Base-by-base conservation (phyloP, 1,139 yeast species). In the Blastobotrys serpentis region DNA sequence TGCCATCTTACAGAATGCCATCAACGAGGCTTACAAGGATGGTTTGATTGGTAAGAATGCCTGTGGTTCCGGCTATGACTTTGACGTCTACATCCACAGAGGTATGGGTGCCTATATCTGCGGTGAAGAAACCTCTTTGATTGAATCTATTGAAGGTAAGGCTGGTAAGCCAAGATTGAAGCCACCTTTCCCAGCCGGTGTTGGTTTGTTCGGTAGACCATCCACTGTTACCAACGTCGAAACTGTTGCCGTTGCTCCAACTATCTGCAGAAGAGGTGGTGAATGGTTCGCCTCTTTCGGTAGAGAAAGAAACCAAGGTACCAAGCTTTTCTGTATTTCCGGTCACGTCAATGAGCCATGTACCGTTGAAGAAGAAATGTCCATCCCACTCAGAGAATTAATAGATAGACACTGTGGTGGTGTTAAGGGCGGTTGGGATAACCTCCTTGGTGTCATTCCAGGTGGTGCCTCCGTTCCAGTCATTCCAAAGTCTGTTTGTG, bases 151-250 rank as follows among this genome's bases (percentile, higher is more conserved):
- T 49, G 95, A 86, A 73, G 95, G 95, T 63, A 86, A 86, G 70
- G 92, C 92, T 48, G 95, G 95, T 60, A 86, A 86, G 71, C 95
- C 95, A 61, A 81, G 95, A 72, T 77, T 86, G 68, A 86, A 86
- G 78, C 95, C 95, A 43, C 95, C 95, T 60, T 86, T 86, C 79
- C 95, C 95, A 39, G 95, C 95, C 42, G 95, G 94, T 65, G 90
- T 86, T 50, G 95, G 95, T 65, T 75, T 86, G 51, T 86, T 85
- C 61, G 95, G 95, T 64, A 81, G 95, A 70, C 95, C 95, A 57
- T 79, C 89, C 37, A 86, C 95, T 44, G 95, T 86, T 50, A 82
- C 95, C 56, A 86, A 86, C 65, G 95, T 86, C 54, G 95, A 86
- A 72, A 86, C 95, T 18, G 92, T 86, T 42, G 81, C 95, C 6